phyloP scores from a whole-genome alignment of 139 green algal genomes.

The Picochlorum costavermella region DNA sequence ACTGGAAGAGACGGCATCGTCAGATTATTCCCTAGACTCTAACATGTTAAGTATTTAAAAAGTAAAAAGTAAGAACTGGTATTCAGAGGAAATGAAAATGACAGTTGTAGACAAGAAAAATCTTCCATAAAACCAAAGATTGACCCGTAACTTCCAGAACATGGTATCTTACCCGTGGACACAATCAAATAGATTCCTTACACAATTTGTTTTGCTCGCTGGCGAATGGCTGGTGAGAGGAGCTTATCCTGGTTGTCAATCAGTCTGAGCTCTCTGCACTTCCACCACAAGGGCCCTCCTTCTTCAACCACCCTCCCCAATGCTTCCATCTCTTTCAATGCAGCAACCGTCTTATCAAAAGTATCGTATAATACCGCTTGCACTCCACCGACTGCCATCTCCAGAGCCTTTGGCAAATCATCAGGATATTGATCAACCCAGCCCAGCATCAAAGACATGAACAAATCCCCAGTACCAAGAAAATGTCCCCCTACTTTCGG shows the following conservation, averaged over 20 bases:
- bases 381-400: conserved; percentile 54
- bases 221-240: neutral
- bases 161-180: too few relatives aligned
- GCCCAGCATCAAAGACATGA: conserved; percentile 60
- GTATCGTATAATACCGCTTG: conserved; percentile 53
- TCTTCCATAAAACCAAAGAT: too few relatives aligned
- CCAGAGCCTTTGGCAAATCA: conserved; percentile 48
- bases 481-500: conserved; percentile 62
- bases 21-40: conserved; percentile 25
- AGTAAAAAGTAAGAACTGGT: too few relatives aligned
- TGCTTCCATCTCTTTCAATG: neutral
- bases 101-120: too few relatives aligned
- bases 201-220: too few relatives aligned
- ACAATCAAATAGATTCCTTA: too few relatives aligned
- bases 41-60: neutral
- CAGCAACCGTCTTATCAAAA: conserved; percentile 11
- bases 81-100: too few relatives aligned
- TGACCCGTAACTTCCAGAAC: too few relatives aligned
- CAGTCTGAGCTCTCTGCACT: conserved; percentile 41
- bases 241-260: conserved; percentile 33
- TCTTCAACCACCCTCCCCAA: neutral
- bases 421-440: conserved; percentile 44
- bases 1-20: conserved; percentile 49
- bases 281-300: conserved; percentile 19
- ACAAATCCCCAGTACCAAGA: conserved; percentile 70